Evolutionary conservation across 305 asterid genomes (phyloP).

Genomic region (Fraxinus albicans): DNA sequence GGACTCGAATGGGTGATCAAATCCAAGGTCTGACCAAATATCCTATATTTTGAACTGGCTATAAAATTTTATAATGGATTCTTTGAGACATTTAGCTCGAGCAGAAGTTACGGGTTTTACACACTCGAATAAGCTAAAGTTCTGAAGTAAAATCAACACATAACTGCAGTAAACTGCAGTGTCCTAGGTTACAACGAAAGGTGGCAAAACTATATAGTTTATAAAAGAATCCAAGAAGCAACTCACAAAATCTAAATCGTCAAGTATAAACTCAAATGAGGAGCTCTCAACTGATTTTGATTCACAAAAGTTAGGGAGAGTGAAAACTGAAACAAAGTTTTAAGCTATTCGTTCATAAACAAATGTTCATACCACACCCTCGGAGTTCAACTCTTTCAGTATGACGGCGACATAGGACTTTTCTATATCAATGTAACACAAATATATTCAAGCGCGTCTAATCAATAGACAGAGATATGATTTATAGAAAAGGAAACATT

Average conservation of each 20-base stretch:
- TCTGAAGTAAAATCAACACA: not conserved
- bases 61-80: not conserved
- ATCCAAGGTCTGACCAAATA: not conserved
- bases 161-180: not conserved
- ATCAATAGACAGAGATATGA: not conserved
- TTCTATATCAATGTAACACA: not conserved
- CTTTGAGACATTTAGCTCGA: not conserved
- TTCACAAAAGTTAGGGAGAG: not conserved
- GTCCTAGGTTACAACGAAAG: not conserved
- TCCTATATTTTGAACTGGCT: not conserved
- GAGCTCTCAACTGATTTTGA: not conserved
- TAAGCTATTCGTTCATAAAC: not conserved
- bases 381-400: not conserved
- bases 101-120: not conserved
- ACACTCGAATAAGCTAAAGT: not conserved
- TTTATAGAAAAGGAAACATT: not conserved
- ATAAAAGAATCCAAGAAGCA: conserved; percentile 4
- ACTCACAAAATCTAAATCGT: not conserved
- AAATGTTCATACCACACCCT: not conserved
- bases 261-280: not conserved
- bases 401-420: not conserved
- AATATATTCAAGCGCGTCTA: not conserved
- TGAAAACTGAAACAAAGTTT: not conserved
- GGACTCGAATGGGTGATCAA: no score
- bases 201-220: not conserved